Evolutionary conservation across 1,284 basidiomycete genomes (phyloP).

Genomic region (Trichosporon sp.): DNA sequence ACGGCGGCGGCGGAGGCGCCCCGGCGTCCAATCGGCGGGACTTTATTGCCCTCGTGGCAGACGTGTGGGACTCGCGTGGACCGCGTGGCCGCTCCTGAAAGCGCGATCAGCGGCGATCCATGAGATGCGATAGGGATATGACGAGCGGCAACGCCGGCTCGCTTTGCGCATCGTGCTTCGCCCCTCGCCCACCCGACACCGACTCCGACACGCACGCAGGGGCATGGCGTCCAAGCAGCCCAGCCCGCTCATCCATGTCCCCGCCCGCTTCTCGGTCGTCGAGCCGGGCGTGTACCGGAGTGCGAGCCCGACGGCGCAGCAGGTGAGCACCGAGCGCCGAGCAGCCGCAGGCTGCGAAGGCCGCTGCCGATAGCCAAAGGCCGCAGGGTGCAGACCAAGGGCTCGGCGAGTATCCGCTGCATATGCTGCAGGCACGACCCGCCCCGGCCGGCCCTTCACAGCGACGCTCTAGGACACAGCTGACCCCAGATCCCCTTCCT

Average conservation of each 20-base stretch:
- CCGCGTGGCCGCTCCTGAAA: not conserved
- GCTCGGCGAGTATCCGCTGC: too few relatives aligned
- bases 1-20: not conserved
- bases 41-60: not conserved
- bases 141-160: not conserved
- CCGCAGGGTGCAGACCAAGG: not conserved
- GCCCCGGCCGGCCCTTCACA: too few relatives aligned
- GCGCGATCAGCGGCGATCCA: not conserved
- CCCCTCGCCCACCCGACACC: not conserved
- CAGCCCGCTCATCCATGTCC: slow-evolving; percentile 38
- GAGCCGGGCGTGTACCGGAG: slow-evolving; percentile 44
- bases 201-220: not conserved
- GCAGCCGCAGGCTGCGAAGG: not conserved
- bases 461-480: not conserved
- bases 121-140: not conserved
- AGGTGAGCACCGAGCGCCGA: slow-evolving; percentile 26
- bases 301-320: slow-evolving; percentile 40
- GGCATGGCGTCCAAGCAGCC: slow-evolving; percentile 28
- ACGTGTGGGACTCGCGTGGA: not conserved
- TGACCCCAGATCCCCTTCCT: slow-evolving; percentile 41
- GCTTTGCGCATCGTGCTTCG: not conserved
- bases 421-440: too few relatives aligned
- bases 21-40: not conserved
- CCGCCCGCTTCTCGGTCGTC: slow-evolving; percentile 41
- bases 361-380: too few relatives aligned